Conservation (phyloP, 2,329 filamentous ascomycete species). For the Aspergillus udagawae region DNA sequence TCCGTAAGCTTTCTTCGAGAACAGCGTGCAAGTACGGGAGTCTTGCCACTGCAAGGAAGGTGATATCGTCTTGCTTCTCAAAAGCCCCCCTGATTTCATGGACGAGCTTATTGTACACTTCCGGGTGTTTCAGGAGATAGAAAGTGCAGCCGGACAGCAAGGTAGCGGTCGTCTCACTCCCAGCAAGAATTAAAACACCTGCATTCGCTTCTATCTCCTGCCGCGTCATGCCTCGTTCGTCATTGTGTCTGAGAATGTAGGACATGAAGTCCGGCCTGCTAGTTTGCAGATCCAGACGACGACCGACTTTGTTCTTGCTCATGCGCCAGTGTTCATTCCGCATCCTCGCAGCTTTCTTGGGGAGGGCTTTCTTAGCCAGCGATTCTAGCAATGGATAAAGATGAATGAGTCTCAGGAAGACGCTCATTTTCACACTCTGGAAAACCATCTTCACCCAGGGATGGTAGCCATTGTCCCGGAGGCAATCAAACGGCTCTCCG, state of each 20-base stretch:
- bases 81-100: constrained; percentile 18
- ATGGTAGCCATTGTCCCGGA: constrained; percentile 33
- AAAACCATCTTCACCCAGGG: constrained; percentile 38
- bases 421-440: constrained; percentile 7
- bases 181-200: constrained; percentile 39
- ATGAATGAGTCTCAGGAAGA: constrained; percentile 5
- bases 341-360: constrained; percentile 7
- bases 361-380: constrained; percentile 7
- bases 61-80: constrained; percentile 28
- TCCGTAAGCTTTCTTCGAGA: constrained; percentile 39
- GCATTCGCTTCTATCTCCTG: constrained; percentile 39
- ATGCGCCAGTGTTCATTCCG: constrained; percentile 11
- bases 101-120: constrained; percentile 6
- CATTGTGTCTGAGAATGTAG: constrained; percentile 33
- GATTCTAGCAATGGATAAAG: constrained; percentile 15
- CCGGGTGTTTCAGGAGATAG: constrained; percentile 26
- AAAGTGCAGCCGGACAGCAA: constrained; percentile 37
- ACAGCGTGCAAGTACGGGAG: constrained; percentile 37
- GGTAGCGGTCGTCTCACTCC: constrained; percentile 45
- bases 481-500: constrained; percentile 38
- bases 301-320: constrained; percentile 20
- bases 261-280: constrained; percentile 39
- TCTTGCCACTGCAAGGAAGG: constrained; percentile 23
- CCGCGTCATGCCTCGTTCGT: constrained; percentile 21
- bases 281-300: constrained; percentile 20